phyloP scores from a whole-genome alignment of 257 asterid species.

The Buddleja alternifolia region DNA sequence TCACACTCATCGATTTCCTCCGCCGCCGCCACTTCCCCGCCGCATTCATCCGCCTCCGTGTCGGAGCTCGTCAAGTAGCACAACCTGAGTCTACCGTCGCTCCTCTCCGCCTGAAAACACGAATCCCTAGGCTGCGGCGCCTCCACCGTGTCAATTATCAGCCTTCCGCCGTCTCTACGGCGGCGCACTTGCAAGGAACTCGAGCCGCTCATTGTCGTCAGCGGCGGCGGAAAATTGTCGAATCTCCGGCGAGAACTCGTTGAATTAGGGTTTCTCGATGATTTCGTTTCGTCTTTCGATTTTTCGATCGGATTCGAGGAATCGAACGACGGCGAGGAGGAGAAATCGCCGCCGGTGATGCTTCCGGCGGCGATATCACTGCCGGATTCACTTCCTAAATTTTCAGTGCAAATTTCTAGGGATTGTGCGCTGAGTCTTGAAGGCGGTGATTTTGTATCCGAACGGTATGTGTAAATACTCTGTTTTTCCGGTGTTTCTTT shows the following conservation, averaged over 20 bases:
- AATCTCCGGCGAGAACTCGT: not conserved
- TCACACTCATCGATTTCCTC: not conserved
- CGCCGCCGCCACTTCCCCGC: slow-evolving; percentile 9
- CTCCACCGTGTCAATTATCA: slow-evolving; percentile 47
- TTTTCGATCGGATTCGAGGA: not conserved
- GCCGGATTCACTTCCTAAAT: slow-evolving; percentile 61
- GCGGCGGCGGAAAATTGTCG: slow-evolving; percentile 58
- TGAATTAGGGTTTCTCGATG: not conserved
- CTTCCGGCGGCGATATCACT: slow-evolving; percentile 25
- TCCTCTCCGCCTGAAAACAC: slow-evolving; percentile 50
- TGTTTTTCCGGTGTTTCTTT: no score
- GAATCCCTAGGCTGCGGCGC: slow-evolving; percentile 30
- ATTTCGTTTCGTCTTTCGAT: not conserved
- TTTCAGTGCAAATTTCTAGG: slow-evolving; percentile 61
- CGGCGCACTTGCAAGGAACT: slow-evolving; percentile 42
- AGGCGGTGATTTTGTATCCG: slow-evolving; percentile 30
- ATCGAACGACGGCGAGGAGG: not conserved
- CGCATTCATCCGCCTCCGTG: slow-evolving; percentile 5
- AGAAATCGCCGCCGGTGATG: not conserved
- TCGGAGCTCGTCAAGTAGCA: slow-evolving; percentile 22
- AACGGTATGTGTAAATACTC: no score
- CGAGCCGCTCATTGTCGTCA: slow-evolving; percentile 52
- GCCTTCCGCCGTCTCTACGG: slow-evolving; percentile 49
- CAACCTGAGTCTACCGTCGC: slow-evolving; percentile 58
- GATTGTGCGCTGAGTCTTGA: slow-evolving; percentile 44